Percentiles rank a stretch among this genome's conserved stretches.
Conservation (phyloP, 2,329 filamentous ascomycete species). For the Xylariaceae sp. region DNA sequence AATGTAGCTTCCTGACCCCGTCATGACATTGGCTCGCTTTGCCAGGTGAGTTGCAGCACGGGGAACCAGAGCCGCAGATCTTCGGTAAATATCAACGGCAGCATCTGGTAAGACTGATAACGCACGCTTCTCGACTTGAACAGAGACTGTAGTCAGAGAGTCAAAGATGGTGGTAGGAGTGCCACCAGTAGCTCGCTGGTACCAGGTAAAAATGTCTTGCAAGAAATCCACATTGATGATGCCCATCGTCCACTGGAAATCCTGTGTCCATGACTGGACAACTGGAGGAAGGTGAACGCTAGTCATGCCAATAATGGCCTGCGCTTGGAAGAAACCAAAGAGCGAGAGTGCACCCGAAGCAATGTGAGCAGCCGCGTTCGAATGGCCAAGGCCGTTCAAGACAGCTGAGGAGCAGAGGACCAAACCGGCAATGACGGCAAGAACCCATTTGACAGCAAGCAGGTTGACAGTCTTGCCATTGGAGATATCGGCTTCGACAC, state of each 20-base stretch:
- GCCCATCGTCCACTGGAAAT: conserved; percentile 92
- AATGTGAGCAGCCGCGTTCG: conserved; percentile 85
- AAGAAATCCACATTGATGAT: conserved; percentile 81
- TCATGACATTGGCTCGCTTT: conserved; percentile 53
- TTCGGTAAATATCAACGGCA: conserved; percentile 39
- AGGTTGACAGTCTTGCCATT: conserved; percentile 87
- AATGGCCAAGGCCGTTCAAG: conserved; percentile 81
- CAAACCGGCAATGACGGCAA: conserved; percentile 77
- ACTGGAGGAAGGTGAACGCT: conserved; percentile 78
- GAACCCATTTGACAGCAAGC: conserved; percentile 78
- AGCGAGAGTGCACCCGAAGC: conserved; percentile 83
- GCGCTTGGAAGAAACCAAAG: conserved; percentile 86
- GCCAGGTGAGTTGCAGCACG: conserved; percentile 44
- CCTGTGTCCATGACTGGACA: conserved; percentile 85
- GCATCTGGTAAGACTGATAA: conserved; percentile 42
- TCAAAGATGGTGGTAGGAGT: conserved; percentile 76
- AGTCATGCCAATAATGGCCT: conserved; percentile 82
- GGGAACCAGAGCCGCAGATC: conserved; percentile 38
- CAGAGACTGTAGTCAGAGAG: conserved; percentile 70
- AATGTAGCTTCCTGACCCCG: conserved; percentile 53
- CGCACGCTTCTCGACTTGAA: conserved; percentile 69
- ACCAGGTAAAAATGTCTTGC: conserved; percentile 83
- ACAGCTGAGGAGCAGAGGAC: conserved; percentile 80
- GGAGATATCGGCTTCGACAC: conserved; percentile 79
- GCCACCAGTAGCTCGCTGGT: conserved; percentile 83